phyloP scores from a whole-genome alignment of 1,139 yeast genomes.

The Hemisphaericaspora subhashii region DNA sequence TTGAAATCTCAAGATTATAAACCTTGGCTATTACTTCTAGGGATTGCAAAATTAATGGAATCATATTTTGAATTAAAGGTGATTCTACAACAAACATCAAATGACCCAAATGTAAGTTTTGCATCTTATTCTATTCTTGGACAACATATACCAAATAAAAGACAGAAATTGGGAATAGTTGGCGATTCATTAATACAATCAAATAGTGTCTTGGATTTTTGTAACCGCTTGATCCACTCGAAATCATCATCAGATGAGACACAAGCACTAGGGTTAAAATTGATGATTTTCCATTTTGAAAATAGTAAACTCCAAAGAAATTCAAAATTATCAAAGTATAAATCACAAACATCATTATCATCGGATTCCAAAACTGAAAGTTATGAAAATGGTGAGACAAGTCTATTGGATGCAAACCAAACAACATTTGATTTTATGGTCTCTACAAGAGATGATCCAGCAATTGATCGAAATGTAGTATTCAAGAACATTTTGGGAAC shows the following conservation, averaged over 20 bases:
- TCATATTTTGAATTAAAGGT: constrained; percentile 26
- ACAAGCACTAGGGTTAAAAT: constrained; percentile 30
- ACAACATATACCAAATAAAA: constrained; percentile 11
- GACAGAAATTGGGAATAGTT: constrained; percentile 23
- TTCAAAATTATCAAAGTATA: not conserved
- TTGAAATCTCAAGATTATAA: constrained; percentile 20
- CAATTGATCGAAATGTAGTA: constrained; percentile 14
- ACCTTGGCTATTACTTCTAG: constrained; percentile 36
- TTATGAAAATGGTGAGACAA: constrained; percentile 2
- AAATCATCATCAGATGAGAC: constrained; percentile 17
- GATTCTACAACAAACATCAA: constrained; percentile 5
- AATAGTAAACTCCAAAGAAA: not conserved
- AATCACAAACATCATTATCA: not conserved
- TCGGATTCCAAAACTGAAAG: constrained; percentile 4
- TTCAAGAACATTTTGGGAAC: constrained; percentile 20
- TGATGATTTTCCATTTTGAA: constrained; percentile 27
- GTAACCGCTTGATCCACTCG: constrained; percentile 18
- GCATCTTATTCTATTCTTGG: constrained; percentile 2
- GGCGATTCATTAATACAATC: constrained; percentile 20
- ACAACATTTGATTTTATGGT: constrained; percentile 14
- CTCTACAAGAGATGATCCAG: constrained; percentile 2
- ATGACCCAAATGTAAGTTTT: constrained; percentile 6
- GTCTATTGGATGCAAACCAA: constrained; percentile 5
- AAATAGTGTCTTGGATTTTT: constrained; percentile 20
- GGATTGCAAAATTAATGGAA: constrained; percentile 27